phyloP scores from a whole-genome alignment of 305 asterid genomes.

The Solanum hybrid region DNA sequence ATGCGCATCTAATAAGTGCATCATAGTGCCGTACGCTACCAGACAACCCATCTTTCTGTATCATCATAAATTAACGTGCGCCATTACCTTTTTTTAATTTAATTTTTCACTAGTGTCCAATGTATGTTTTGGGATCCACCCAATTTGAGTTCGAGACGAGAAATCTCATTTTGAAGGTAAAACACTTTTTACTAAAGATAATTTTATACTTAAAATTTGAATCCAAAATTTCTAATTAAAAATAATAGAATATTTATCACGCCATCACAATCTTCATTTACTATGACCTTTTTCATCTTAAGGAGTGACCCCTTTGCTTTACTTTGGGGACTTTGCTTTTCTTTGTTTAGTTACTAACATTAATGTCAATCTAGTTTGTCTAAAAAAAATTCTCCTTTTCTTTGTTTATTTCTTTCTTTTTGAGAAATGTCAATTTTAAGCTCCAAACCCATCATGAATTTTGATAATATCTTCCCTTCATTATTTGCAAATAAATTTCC shows the following conservation, averaged over 20 bases:
- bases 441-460: not conserved
- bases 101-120: accelerated
- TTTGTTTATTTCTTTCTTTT: not conserved
- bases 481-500: not conserved
- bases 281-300: not conserved
- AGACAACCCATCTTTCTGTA: slow-evolving; percentile 24
- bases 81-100: not conserved
- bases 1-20: slow-evolving; percentile 19
- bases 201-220: not conserved
- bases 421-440: not conserved
- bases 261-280: not conserved
- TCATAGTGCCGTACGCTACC: slow-evolving; percentile 14
- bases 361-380: not conserved
- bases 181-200: not conserved
- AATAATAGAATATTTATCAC: not conserved
- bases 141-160: not conserved
- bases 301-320: not conserved
- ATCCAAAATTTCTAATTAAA: not conserved
- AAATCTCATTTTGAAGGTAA: not conserved
- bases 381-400: not conserved
- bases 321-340: not conserved
- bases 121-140: not conserved
- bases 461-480: not conserved
- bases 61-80: slow-evolving; percentile 32
- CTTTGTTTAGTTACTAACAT: not conserved